These are phyloP conservation scores for Pyrenophora graminea DNA, from an alignment of 2,329 filamentous ascomycete species.

Conservation along the genomic window DNA sequence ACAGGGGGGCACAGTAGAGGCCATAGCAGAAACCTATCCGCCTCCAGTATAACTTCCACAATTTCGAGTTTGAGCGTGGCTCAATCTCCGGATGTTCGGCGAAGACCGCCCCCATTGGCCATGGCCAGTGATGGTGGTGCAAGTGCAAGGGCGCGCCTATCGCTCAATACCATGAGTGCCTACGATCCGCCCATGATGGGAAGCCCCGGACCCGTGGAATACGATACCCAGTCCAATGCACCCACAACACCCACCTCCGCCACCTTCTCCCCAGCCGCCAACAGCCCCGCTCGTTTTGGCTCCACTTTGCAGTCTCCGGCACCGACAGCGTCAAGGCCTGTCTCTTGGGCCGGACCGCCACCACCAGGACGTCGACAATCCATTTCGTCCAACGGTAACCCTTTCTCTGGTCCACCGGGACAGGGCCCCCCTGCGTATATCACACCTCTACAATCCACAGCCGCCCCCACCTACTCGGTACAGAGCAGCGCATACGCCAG, in stretches of 20 bases:
- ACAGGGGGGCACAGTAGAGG: slow-evolving; percentile 72
- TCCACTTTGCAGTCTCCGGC: slow-evolving; percentile 73
- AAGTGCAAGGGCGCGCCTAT: slow-evolving; percentile 64
- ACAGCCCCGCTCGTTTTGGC: slow-evolving; percentile 72
- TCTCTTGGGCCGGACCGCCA: slow-evolving; percentile 72
- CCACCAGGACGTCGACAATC: slow-evolving; percentile 77
- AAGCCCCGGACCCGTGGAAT: slow-evolving; percentile 64
- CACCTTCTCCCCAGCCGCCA: slow-evolving; percentile 75
- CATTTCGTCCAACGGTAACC: slow-evolving; percentile 75
- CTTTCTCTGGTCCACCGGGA: slow-evolving; percentile 70
- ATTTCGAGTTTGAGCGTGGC: slow-evolving; percentile 67
- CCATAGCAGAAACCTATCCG: slow-evolving; percentile 82
- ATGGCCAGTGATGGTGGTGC: slow-evolving; percentile 71
- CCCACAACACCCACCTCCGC: slow-evolving; percentile 83
- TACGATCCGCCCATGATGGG: slow-evolving; percentile 64
- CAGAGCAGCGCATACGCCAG: slow-evolving; percentile 65
- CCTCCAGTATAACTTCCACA: slow-evolving; percentile 82
- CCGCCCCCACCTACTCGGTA: slow-evolving; percentile 58
- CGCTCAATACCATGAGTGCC: slow-evolving; percentile 62
- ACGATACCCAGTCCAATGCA: slow-evolving; percentile 69
- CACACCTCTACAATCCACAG: slow-evolving; percentile 61
- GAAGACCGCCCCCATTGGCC: slow-evolving; percentile 78
- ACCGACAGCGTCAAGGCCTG: slow-evolving; percentile 68
- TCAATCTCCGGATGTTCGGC: slow-evolving; percentile 57
- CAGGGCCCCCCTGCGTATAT: slow-evolving; percentile 63